These are phyloP conservation scores for Primulina eburnea DNA, from an alignment of 257 asterid genomes.

Conservation along the genomic window DNA sequence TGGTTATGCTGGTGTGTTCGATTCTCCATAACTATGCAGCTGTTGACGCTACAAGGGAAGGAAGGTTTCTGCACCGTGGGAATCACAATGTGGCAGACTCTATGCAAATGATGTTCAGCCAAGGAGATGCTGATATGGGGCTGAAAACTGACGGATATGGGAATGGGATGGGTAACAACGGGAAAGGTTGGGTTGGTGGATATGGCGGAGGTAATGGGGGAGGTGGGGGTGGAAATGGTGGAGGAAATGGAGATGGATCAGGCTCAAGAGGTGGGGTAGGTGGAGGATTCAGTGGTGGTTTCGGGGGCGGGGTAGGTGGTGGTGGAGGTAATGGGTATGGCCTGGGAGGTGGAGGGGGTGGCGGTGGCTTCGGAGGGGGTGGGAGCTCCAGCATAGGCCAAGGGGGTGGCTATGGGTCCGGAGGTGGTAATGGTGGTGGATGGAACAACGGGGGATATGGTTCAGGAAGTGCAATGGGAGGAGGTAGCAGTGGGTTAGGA, in stretches of 20 bases:
- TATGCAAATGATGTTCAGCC: neutral
- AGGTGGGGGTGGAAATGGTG: conserved; percentile 9
- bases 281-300: conserved; percentile 14
- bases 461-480: conserved; percentile 24
- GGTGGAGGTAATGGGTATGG: conserved; percentile 17
- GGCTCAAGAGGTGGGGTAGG: neutral
- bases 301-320: conserved; percentile 21
- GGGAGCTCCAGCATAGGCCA: conserved; percentile 7
- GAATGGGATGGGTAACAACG: conserved; percentile 11
- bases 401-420: conserved; percentile 27
- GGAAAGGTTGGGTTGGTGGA: conserved; percentile 29
- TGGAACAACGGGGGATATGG: conserved; percentile 20
- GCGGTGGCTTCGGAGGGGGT: neutral
- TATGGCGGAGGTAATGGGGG: conserved; percentile 10
- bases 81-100: neutral
- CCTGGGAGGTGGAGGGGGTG: neutral
- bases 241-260: conserved; percentile 3
- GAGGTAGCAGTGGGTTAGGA: conserved; percentile 13
- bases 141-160: conserved; percentile 28
- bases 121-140: conserved; percentile 15
- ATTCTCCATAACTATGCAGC: conserved; percentile 19
- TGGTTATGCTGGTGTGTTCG: conserved; percentile 30
- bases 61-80: conserved; percentile 12
- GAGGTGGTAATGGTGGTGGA: conserved; percentile 30
- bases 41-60: conserved; percentile 32